These are phyloP conservation scores for Clathrus columnatus DNA, from an alignment of 768 basidiomycete genomes.

Conservation along the genomic window DNA sequence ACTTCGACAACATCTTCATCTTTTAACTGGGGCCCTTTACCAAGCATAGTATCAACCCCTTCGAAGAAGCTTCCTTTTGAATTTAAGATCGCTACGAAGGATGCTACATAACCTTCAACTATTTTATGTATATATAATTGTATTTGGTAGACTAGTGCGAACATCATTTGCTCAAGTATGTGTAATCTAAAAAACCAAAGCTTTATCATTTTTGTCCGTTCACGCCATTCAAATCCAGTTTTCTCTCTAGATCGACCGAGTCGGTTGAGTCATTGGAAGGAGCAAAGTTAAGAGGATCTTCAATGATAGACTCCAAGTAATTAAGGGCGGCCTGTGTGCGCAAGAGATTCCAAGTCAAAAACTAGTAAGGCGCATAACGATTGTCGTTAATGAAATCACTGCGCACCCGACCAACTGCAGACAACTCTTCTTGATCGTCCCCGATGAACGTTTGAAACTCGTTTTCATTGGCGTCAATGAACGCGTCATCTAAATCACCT, in stretches of 20 bases:
- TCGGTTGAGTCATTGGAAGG: constrained; percentile 3
- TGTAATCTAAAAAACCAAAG: too few species aligned
- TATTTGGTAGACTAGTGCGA: background rate
- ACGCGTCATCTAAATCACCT: constrained; percentile 37
- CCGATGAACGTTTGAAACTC: constrained; percentile 47
- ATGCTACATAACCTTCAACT: constrained; percentile 6
- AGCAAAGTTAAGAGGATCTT: constrained; percentile 35
- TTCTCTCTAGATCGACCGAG: background rate
- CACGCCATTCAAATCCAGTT: background rate
- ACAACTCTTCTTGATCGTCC: constrained; percentile 62
- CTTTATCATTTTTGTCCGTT: too few species aligned
- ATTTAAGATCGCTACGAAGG: constrained; percentile 11
- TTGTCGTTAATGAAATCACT: constrained; percentile 71
- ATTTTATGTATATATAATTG: background rate
- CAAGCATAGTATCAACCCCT: constrained; percentile 7
- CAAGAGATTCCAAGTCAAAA: constrained; percentile 18
- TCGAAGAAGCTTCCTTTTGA: constrained; percentile 14
- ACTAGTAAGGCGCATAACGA: constrained; percentile 83
- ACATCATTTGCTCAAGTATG: background rate
- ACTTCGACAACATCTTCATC: background rate
- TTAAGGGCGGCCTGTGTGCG: constrained; percentile 63
- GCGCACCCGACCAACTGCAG: constrained; percentile 90
- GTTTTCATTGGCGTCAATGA: constrained; percentile 38
- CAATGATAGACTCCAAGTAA: constrained; percentile 75
- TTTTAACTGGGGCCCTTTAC: constrained; percentile 20